These are phyloP conservation scores for Persicaria tinctoria DNA, from an alignment of 148 eudicot species.

Conservation along the genomic window DNA sequence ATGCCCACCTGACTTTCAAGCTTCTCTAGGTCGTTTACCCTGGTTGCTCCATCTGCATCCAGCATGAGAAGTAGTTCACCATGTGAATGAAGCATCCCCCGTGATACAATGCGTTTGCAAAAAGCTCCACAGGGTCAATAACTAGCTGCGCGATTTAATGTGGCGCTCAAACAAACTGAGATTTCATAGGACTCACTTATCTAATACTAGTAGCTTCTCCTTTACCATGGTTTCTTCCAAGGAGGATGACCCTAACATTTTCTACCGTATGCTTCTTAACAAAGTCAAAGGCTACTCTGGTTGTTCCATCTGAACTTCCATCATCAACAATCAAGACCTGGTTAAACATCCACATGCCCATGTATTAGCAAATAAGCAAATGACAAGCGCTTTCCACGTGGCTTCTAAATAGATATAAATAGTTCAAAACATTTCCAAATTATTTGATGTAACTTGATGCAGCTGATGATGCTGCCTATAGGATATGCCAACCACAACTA, in stretches of 20 bases:
- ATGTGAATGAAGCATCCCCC: conserved; percentile 99
- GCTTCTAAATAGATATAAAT: background rate
- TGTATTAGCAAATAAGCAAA: background rate
- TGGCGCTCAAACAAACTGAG: background rate
- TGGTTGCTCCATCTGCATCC: conserved; percentile 99
- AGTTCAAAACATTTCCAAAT: background rate
- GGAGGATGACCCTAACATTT: conserved; percentile 73
- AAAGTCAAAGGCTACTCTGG: conserved; percentile 75
- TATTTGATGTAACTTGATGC: background rate
- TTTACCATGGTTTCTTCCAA: conserved; percentile 90
- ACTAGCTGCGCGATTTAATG: background rate
- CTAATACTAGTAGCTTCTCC: conserved; percentile 99
- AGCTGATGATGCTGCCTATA: background rate
- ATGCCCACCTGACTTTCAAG: conserved; percentile 82
- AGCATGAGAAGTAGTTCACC: conserved; percentile 94
- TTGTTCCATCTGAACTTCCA: conserved; percentile 88
- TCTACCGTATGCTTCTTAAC: conserved; percentile 71
- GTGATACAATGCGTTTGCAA: conserved; percentile 82
- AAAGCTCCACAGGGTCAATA: conserved; percentile 18
- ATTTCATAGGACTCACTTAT: conserved; percentile 57
- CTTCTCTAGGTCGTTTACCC: conserved; percentile 83
- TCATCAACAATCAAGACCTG: conserved; percentile 95
- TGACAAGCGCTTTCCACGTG: background rate
- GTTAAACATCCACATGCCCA: conserved; percentile 12
- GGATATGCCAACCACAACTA: background rate